Conservation (phyloP, 1,139 yeast species). For the Pichia sp. region DNA sequence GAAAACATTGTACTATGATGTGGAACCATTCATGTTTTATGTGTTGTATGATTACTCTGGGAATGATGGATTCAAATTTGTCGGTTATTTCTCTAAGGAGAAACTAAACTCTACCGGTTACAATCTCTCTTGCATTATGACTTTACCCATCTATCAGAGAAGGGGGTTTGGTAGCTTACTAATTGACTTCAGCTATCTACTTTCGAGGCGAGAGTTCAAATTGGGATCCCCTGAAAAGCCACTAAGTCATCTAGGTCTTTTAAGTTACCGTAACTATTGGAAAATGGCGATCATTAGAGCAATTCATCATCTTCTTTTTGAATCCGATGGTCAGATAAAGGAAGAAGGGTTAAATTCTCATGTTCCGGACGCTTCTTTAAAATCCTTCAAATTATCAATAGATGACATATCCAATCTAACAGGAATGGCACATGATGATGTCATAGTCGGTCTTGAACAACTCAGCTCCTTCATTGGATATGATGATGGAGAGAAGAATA, state of each 20-base stretch:
- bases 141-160: conserved; percentile 82
- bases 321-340: background rate
- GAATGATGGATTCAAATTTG: conserved; percentile 54
- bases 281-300: conserved; percentile 51
- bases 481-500: conserved; percentile 29
- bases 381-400: conserved; percentile 37
- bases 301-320: conserved; percentile 24
- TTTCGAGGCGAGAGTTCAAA: conserved; percentile 66
- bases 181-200: conserved; percentile 81
- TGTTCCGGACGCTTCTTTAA: background rate
- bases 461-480: conserved; percentile 33
- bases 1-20: conserved; percentile 88
- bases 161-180: conserved; percentile 85
- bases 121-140: conserved; percentile 84
- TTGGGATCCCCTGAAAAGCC: conserved; percentile 96
- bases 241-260: conserved; percentile 73
- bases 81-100: conserved; percentile 92
- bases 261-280: conserved; percentile 89
- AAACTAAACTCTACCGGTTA: conserved; percentile 68
- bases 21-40: conserved; percentile 89
- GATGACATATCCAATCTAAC: conserved; percentile 59
- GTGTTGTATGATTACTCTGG: conserved; percentile 43
- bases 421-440: conserved; percentile 86
- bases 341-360: background rate
- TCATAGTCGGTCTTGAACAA: conserved; percentile 78